Conservation (phyloP, 352 stramenopile species). For the Peronospora belbahrii region DNA sequence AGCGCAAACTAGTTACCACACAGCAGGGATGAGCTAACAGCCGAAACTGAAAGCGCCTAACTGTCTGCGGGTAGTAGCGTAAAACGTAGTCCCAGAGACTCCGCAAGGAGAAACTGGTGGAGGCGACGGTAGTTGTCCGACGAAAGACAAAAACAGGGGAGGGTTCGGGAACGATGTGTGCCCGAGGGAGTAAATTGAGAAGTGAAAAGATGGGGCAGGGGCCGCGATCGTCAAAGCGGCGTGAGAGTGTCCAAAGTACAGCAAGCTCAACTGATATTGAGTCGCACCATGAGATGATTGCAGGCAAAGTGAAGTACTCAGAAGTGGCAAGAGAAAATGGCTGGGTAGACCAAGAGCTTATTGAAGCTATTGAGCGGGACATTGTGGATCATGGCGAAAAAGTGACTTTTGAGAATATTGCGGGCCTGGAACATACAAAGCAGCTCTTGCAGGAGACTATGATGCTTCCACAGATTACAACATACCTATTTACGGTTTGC, state of each 20-base stretch:
- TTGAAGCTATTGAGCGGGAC: conserved; percentile 82
- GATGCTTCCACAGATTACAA: conserved; percentile 78
- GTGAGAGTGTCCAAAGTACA: conserved; percentile 27
- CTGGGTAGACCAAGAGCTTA: conserved; percentile 73
- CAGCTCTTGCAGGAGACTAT: conserved; percentile 77
- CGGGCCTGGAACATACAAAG: conserved; percentile 74
- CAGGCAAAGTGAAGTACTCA: conserved; percentile 65
- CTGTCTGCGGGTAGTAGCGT: too few species aligned
- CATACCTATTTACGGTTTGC: conserved; percentile 72
- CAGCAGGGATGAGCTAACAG: too few species aligned
- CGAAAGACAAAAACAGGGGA: too few species aligned
- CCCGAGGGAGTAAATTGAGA: too few species aligned
- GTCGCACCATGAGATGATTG: conserved; percentile 24
- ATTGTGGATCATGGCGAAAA: conserved; percentile 70
- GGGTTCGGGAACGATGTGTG: too few species aligned
- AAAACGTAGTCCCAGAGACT: too few species aligned
- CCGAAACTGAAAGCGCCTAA: too few species aligned
- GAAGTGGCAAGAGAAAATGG: conserved; percentile 66
- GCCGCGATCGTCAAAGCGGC: conserved; percentile 11
- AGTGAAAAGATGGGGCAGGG: too few species aligned
- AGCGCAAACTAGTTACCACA: too few species aligned
- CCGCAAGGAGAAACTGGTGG: too few species aligned
- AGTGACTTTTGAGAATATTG: conserved; percentile 72
- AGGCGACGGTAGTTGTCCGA: too few species aligned
- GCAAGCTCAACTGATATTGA: conserved; percentile 20